Evolutionary conservation across 192 early-diverging fungal species (phyloP).

Genomic region (Gorgonomyces haynaldii): DNA sequence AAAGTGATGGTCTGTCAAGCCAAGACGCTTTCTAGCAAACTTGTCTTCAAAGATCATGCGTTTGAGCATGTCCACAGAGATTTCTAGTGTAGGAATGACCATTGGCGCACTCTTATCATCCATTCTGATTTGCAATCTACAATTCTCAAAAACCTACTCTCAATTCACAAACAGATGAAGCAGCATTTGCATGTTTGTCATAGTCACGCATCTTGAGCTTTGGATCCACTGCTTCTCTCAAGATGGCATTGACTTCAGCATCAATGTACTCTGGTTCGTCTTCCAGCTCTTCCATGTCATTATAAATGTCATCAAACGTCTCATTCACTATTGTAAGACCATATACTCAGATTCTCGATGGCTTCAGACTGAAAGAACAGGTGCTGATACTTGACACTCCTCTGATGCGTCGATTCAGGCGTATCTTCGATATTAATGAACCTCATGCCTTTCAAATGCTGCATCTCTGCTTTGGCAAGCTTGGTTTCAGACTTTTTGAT

Average conservation of each 20-base stretch:
- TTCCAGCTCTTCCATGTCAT: slow-evolving; percentile 19
- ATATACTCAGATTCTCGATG: slow-evolving; percentile 29
- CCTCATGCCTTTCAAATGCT: slow-evolving; percentile 15
- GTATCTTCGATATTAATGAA: slow-evolving; percentile 23
- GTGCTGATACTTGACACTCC: slow-evolving; percentile 24
- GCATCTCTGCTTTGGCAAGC: slow-evolving; percentile 21
- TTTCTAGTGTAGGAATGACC: slow-evolving; percentile 19
- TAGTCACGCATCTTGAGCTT: slow-evolving; percentile 5
- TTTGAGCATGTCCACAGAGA: slow-evolving; percentile 29
- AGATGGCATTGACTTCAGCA: slow-evolving; percentile 21
- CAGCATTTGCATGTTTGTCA: not conserved
- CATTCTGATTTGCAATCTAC: not conserved
- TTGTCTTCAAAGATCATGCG: slow-evolving; percentile 20
- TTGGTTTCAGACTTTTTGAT: slow-evolving; percentile 31
- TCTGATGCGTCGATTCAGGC: slow-evolving; percentile 13
- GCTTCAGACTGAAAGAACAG: slow-evolving; percentile 22
- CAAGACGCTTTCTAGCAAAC: slow-evolving; percentile 11
- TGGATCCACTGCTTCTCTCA: slow-evolving; percentile 21
- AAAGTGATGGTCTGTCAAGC: too few species aligned
- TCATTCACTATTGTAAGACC: slow-evolving; percentile 26
- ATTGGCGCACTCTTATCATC: slow-evolving; percentile 6
- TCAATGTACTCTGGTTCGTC: slow-evolving; percentile 13
- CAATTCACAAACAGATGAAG: not conserved
- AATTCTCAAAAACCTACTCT: not conserved
- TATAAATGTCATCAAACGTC: slow-evolving; percentile 36